Base-by-base conservation (phyloP, 495 filamentous ascomycete species). In the Aspergillus haitiensis region DNA sequence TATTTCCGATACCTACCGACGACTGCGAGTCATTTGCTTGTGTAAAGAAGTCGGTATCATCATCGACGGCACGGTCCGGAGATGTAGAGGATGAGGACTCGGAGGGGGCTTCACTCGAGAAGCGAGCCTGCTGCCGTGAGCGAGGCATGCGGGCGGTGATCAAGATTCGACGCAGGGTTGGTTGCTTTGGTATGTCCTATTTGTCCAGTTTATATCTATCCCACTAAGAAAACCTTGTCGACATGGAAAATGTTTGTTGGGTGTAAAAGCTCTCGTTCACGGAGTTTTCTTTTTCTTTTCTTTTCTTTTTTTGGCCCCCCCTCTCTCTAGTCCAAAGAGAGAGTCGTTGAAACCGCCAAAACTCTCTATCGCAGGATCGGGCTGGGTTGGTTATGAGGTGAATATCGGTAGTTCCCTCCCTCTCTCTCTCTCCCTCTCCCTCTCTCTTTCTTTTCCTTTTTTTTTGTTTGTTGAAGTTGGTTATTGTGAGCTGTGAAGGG, bases 11-110 rank as follows among this genome's bases (percentile, higher is more conserved):
- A 35, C 89, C 92, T 40, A 96, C 82, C 3, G 93, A 97, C 6
- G 93, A 96, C 65, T 92, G 84, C 5, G 91, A 96, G 71, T 97
- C 93, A 74, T 96, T 96, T 59, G 84, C 81, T 59, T 86, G 82
- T 72, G 83, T 87, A 74, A 94, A 93, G 78, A 93, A 95, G 72
- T 97, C 92, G 63, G 90, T 94, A 71, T 97, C 92, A 73, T 97
- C 92, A 72, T 96, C 91, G 59, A 84, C 86, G 64, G 84, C 82
- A 33, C 89, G 87, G 68, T 88, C 89, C 21, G 92, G 92, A 2
- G 92, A 95, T 70, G 88, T 92, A 50, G 88, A 90, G 4, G 88
- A 88, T 13, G 90, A 94, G 12, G 90, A 89, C 62, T 75, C 76
- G 60, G 77, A 80, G 58, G 76, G 76, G 35, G 72, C 71, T 68